Base-by-base conservation (phyloP, 2,329 filamentous ascomycete genomes). In the Seiridium unicorne region DNA sequence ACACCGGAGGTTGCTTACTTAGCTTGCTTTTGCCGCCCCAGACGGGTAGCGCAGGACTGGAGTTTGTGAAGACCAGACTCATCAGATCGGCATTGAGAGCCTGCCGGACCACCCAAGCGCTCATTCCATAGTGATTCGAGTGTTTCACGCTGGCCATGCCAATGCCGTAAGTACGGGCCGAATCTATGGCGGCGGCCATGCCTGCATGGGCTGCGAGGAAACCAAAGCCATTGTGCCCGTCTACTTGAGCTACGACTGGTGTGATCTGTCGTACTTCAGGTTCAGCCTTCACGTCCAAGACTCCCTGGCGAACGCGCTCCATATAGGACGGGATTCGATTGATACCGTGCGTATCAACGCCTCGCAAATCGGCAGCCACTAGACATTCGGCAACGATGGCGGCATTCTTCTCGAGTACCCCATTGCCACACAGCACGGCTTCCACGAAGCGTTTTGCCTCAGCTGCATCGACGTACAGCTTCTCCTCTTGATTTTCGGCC, bases 101-200 rank as follows among this genome's bases (percentile, higher is more conserved):
- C 73, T 92, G 87, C 71, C 91, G 88, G 9, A 93, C 90, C 0
- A 93, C 70, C 89, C 90, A 94, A 0, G 91, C 91, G 3, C 84
- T 84, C 91, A 95, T 95, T 58, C 91, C 91, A 68, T 91, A 93
- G 72, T 94, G 90, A 67, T 94, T 94, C 46, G 87, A 90, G 73
- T 89, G 88, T 72, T 88, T 90, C 68, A 94, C 80, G 60, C 84
- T 86, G 0, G 89, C 89, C 83, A 95, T 87, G 34, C 91, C 91
- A 63, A 94, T 90, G 10, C 90, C 90, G 67, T 81, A 86, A 1
- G 75, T 71, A 32, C 78, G 74, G 0, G 90, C 90, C 74, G 89
- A 87, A 8, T 84, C 79, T 51, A 93, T 85, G 0, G 90, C 90
- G 0, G 81, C 80, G 1, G 73, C 72, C 87, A 94, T 93, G 34